Base-by-base conservation (phyloP, 2,329 filamentous ascomycete species). In the Cladobotryum protrusum region DNA sequence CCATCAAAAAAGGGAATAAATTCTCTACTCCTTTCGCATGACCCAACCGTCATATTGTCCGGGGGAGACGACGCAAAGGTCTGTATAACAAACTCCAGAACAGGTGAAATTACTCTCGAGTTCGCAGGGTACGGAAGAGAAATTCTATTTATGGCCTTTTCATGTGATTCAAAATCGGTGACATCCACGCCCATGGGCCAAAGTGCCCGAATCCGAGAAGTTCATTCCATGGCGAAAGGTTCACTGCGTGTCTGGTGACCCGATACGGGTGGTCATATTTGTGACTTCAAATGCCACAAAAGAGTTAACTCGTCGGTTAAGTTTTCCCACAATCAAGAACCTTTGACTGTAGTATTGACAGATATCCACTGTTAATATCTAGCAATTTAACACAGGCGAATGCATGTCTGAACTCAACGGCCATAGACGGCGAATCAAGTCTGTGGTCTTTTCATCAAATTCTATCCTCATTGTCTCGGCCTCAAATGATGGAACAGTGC, bases 241-340 rank as follows among this genome's bases (percentile, higher is more conserved):
- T 34, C 39, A 11, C 17, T 53, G 19, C 35, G 40, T 8, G 18
- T 54, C 18, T 54, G 53, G 53, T 12, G 48, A 45, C 4, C 43
- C 1, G 29, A 24, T 14, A 39, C 50, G 34, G n/a, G 17, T 11
- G 18, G 17, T 1, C 19, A 32, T n/a, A n/a, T 48, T 3, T 18
- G 43, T 2, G 2, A 19, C n/a, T 34, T 24, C 18, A 3, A 37
- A 11, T 19, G 41, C 19, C 3, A 43, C 13, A 13, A 9, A 4
- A 9, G 15, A 11, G n/a, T n/a, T 12, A 43, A n/a, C n/a, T n/a
- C 29, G 18, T 20, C 13, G 5, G 32, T 43, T 13, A 19, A 19
- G 9, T n/a, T 37, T 37, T 37, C 35, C 12, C 35, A 6, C 13
- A 5, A 37, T 13, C 12, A 7, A n/a, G 9, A 37, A 17, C 12